A percentile compares a stretch with the other conserved stretches of the same genome.
Conservation (phyloP, 805 yeast genomes). For the Kluyveromyces wickerhamii region DNA sequence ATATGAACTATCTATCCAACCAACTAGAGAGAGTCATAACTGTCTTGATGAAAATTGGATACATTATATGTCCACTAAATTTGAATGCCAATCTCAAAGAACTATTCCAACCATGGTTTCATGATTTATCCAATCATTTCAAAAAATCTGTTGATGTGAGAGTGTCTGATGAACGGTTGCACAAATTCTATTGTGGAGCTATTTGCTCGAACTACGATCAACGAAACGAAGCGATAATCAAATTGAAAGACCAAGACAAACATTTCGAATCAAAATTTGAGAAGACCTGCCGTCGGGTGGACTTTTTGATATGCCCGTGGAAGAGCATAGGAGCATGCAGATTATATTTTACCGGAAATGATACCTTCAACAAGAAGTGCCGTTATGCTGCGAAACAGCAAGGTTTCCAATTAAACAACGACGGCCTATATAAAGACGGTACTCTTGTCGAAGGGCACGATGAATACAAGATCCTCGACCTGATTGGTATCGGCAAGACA, state of each 20-base stretch:
- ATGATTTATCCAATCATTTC: conserved; percentile 2
- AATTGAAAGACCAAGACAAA: background rate
- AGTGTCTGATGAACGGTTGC: conserved; percentile 5
- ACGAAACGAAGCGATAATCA: background rate
- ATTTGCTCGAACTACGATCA: background rate
- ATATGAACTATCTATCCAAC: conserved; percentile 13
- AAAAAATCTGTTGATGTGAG: background rate
- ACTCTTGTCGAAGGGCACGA: conserved; percentile 20
- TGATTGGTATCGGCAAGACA: conserved; percentile 16
- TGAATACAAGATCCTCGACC: conserved; percentile 20
- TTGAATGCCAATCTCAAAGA: conserved; percentile 5
- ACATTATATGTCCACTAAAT: conserved; percentile 21
- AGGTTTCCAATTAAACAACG: conserved; percentile 25
- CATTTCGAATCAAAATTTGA: background rate
- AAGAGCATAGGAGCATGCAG: conserved; percentile 27
- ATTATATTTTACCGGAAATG: conserved; percentile 28
- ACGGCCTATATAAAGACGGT: conserved; percentile 23
- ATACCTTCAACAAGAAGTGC: conserved; percentile 26
- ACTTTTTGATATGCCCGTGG: conserved; percentile 26
- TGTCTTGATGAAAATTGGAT: conserved; percentile 13
- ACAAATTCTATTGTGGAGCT: conserved; percentile 10
- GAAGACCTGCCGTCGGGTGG: conserved; percentile 24
- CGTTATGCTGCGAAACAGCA: conserved; percentile 19
- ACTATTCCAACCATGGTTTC: conserved; percentile 5
- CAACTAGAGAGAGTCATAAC: conserved; percentile 17